These are phyloP conservation scores for Debaryomycetaceae sp. DNA, from an alignment of 1,139 yeast species.

Conservation along the genomic window DNA sequence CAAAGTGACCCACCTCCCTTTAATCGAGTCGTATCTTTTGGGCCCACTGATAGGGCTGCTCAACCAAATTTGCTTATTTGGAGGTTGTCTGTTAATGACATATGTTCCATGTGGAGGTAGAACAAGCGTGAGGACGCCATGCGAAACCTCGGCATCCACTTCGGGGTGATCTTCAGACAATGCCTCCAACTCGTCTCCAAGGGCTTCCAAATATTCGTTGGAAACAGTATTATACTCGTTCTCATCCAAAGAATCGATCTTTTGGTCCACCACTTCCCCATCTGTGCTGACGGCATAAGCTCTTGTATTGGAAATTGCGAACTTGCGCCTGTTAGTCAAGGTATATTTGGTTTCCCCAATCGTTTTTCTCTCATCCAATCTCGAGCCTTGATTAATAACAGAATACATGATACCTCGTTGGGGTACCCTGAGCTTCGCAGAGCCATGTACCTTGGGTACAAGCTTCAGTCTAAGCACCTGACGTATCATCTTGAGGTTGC, in stretches of 20 bases:
- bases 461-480: not conserved
- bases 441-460: not conserved
- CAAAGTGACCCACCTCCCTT: slow-evolving; percentile 59
- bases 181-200: slow-evolving; percentile 61
- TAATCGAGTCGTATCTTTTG: slow-evolving; percentile 56
- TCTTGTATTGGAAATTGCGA: not conserved
- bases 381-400: not conserved
- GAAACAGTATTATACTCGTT: slow-evolving; percentile 58
- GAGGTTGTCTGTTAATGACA: slow-evolving; percentile 91
- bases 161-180: slow-evolving; percentile 57
- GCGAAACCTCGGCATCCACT: slow-evolving; percentile 75
- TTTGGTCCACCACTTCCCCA: slow-evolving; percentile 50
- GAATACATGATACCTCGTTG: not conserved
- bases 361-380: not conserved
- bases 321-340: not conserved
- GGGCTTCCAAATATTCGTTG: slow-evolving; percentile 58
- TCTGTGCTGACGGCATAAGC: slow-evolving; percentile 29
- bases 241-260: slow-evolving; percentile 43
- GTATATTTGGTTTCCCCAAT: not conserved
- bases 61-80: slow-evolving; percentile 90
- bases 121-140: slow-evolving; percentile 75
- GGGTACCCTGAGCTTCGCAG: not conserved
- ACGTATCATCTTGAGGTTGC: not conserved
- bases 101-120: slow-evolving; percentile 72
- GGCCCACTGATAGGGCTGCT: slow-evolving; percentile 95